Evolutionary conservation across 441 rosid genomes (phyloP).

Genomic region (Populus hybrid): DNA sequence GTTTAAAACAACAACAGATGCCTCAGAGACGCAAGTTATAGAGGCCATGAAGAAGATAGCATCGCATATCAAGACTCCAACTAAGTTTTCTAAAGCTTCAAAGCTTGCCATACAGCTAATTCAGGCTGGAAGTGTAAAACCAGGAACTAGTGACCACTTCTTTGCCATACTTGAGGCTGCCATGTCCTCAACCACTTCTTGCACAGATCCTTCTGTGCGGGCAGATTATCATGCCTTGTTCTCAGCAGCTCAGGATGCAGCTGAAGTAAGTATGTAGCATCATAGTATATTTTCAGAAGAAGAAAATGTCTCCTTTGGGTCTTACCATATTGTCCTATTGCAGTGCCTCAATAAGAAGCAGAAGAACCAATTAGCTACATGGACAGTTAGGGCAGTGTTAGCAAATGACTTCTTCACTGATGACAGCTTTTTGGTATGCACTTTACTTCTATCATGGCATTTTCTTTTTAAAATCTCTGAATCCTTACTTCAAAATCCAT

Average conservation of each 20-base stretch:
- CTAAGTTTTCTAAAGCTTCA: slow-evolving; percentile 78
- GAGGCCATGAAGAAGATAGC: slow-evolving; percentile 95
- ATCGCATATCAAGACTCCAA: slow-evolving; percentile 69
- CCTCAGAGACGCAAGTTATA: slow-evolving; percentile 70
- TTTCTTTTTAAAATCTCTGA: slow-evolving; percentile 7
- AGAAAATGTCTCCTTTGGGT: slow-evolving; percentile 4
- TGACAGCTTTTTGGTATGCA: slow-evolving; percentile 87
- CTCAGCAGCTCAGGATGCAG: slow-evolving; percentile 69
- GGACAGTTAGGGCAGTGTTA: slow-evolving; percentile 75
- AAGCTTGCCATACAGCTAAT: slow-evolving; percentile 83
- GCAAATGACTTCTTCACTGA: slow-evolving; percentile 91
- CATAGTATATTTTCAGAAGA: background rate
- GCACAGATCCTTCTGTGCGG: slow-evolving; percentile 65
- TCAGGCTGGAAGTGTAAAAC: slow-evolving; percentile 87
- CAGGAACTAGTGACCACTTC: slow-evolving; percentile 64
- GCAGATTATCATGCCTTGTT: slow-evolving; percentile 75
- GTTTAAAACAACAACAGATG: slow-evolving; percentile 90
- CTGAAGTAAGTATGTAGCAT: slow-evolving; percentile 49
- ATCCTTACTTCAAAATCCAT: background rate
- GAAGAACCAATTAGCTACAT: slow-evolving; percentile 56
- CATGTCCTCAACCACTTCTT: slow-evolving; percentile 60
- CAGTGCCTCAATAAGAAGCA: slow-evolving; percentile 71
- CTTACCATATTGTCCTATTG: slow-evolving; percentile 20
- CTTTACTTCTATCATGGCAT: slow-evolving; percentile 5
- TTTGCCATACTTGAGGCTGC: slow-evolving; percentile 79